Conservation (phyloP, 1,284 basidiomycete species). For the Microstroma glucosiphilum region DNA sequence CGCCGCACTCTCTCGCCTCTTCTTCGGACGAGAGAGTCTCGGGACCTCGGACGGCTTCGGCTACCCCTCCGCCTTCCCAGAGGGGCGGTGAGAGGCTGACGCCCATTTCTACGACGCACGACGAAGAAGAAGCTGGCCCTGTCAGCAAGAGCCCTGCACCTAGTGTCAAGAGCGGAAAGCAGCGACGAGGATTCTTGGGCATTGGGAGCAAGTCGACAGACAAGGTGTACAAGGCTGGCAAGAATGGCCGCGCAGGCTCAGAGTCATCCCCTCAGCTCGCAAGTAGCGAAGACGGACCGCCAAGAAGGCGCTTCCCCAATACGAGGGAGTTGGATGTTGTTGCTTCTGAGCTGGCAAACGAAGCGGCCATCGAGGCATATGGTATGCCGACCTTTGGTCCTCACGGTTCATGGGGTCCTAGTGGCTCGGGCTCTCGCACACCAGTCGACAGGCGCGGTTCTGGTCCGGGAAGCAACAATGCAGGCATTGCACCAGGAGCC, state of each 20-base stretch:
- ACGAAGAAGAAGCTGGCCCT: neutral
- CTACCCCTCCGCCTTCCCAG: neutral
- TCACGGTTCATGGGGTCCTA: neutral
- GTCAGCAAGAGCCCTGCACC: slow-evolving; percentile 5
- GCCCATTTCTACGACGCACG: neutral
- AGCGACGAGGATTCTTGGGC: slow-evolving; percentile 14
- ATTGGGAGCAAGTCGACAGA: slow-evolving; percentile 26
- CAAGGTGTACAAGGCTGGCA: slow-evolving; percentile 19
- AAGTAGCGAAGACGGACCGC: slow-evolving; percentile 9
- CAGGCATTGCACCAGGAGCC: no score
- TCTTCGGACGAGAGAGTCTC: neutral
- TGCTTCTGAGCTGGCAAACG: slow-evolving; percentile 36
- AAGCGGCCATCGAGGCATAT: slow-evolving; percentile 18
- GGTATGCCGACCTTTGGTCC: neutral
- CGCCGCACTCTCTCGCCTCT: neutral
- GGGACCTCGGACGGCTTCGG: neutral
- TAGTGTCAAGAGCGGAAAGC: slow-evolving; percentile 1
- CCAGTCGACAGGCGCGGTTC: neutral
- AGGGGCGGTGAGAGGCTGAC: neutral
- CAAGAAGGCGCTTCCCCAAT: slow-evolving; percentile 28
- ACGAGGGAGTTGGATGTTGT: slow-evolving; percentile 36
- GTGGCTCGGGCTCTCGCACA: neutral
- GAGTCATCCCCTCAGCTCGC: slow-evolving; percentile 10
- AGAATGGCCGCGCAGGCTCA: slow-evolving; percentile 22
- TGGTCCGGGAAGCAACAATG: neutral